Evolutionary conservation across 2,329 filamentous ascomycete species (phyloP), one percentile per base, ranked within the genome.

Genomic region (Botrytis cinerea): DNA sequence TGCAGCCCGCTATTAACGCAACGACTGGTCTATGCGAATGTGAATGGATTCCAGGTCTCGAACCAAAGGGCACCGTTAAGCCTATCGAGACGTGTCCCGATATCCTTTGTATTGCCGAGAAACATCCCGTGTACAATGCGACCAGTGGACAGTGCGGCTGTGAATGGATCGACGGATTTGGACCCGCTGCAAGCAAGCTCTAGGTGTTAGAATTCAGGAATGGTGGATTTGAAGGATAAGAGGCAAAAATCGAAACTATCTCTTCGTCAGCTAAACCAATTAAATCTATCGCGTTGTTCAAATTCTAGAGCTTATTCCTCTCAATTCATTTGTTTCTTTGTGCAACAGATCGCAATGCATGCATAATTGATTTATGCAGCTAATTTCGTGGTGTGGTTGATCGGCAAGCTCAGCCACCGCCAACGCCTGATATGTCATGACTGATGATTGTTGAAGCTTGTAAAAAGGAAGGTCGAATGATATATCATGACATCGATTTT

Each of bases 131-230:
- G 1, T 74, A 46, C 35, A 70, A 76, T 38, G 43, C 61, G 25
- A 70, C 54, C 28, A 73, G 45, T 28, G 71, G 51, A 16, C 22
- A 51, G 1, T 76, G 75, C 22, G 72, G 70, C 22, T 76, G 71
- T 60, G 48, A 69, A 48, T 73, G 71, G 75, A 74, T 74, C 28
- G 61, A 35, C 40, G 71, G 68, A 38, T 63, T 74, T 48, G 73
- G 70, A 22, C 72, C 72, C 8, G 59, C 60, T 54, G 59, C 59
- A 46, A 73, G 57, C 40, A 54, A 68, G 16, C 25, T 69, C 12
- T 69, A 69, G n/a, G 4, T 25, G 12, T 7, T 1, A 25, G 6
- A 32, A 25, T 20, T 57, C 5, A 2, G n/a, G 25, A 43, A 16
- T 32, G 18, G 48, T 25, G 20, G 5, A 43, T 45, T 57, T 43